A percentile compares a stretch with the other conserved stretches of the same genome.
Conservation (phyloP, 345 rosid genomes). For the Rhodamnia rubescens region DNA sequence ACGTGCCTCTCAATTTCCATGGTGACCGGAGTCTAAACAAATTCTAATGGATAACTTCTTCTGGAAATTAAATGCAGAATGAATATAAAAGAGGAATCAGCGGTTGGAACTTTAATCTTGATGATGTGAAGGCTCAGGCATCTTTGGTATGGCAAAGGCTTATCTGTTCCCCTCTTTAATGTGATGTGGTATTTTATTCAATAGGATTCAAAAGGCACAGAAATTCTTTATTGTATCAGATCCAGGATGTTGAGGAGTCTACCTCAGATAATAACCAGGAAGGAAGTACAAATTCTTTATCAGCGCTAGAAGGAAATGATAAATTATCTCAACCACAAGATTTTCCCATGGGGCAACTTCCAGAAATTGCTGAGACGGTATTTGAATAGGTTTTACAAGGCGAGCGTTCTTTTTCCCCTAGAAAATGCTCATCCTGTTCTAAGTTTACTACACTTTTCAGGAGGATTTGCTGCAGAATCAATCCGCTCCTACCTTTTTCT, state of each 20-base stretch:
- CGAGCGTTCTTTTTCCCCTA: neutral
- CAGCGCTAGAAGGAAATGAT: conserved; percentile 37
- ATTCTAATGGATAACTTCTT: neutral
- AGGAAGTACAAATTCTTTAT: conserved; percentile 45
- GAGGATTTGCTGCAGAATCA: conserved; percentile 31
- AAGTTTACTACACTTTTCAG: conserved; percentile 27
- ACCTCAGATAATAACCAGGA: conserved; percentile 33
- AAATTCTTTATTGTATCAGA: conserved; percentile 34
- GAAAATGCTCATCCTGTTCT: conserved; percentile 5
- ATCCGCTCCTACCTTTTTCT: conserved; percentile 13
- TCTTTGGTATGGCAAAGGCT: conserved; percentile 53
- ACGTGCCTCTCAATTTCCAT: neutral
- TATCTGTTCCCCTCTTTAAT: neutral
- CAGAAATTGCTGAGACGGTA: conserved; percentile 33
- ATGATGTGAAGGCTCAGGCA: conserved; percentile 97
- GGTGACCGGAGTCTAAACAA: neutral
- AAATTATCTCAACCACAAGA: conserved; percentile 28
- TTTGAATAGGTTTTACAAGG: neutral
- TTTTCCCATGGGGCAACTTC: conserved; percentile 3
- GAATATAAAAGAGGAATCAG: conserved; percentile 97
- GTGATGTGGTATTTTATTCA: neutral
- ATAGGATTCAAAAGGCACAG: neutral
- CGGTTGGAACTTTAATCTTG: conserved; percentile 96
- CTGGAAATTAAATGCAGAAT: conserved; percentile 34
- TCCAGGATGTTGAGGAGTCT: conserved; percentile 66